Evolutionary conservation across 805 yeast species (phyloP), one percentile per base, ranked within the genome.

Genomic region (Diddensiella caesifluorescens): DNA sequence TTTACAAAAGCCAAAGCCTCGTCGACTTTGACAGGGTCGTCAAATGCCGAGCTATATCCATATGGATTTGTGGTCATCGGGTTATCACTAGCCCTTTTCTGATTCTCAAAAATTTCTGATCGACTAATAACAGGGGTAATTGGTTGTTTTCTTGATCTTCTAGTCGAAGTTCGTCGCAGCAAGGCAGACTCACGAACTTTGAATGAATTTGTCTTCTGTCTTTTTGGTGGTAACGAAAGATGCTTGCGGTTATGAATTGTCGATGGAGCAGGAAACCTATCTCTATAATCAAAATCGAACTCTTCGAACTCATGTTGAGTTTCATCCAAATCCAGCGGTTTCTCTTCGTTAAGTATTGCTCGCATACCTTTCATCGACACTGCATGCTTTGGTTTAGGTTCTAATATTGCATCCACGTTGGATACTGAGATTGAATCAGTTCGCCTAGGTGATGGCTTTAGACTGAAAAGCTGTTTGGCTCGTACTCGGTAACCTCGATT

Each of bases 1-100:
- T 47, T 48, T 4, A 57, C 62, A 36, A 61, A 57, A 5, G 52
- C 56, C 22, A 54, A 35, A 4, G 57, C 60, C n/a, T 50, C 56
- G 4, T 57, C 58, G n/a, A 58, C 46, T 18, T 50, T 39, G 22
- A 23, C 42, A 9, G 38, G 26, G 18, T 36, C 23, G 6, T 37
- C 46, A 32, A 42, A 42, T 15, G 22, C 36, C 18, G 44, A 42
- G 6, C 4, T 12, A 13, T 29, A 12, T 5, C 22, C 32, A 5
- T 16, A 20, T 4, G n/a, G 28, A 21, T 35, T 9, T 5, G 28
- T 3, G 6, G n/a, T 28, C 18, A 7, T 10, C 19, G 38, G 25
- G 7, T n/a, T 20, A 12, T 20, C 22, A 18, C 12, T 12, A 12
- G 22, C 41, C 2, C 27, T 37, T 12, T 29, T 13, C 23, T 41